These are phyloP conservation scores for Saccharomycopsis sp. DNA, from an alignment of 805 yeast species.

Conservation along the genomic window DNA sequence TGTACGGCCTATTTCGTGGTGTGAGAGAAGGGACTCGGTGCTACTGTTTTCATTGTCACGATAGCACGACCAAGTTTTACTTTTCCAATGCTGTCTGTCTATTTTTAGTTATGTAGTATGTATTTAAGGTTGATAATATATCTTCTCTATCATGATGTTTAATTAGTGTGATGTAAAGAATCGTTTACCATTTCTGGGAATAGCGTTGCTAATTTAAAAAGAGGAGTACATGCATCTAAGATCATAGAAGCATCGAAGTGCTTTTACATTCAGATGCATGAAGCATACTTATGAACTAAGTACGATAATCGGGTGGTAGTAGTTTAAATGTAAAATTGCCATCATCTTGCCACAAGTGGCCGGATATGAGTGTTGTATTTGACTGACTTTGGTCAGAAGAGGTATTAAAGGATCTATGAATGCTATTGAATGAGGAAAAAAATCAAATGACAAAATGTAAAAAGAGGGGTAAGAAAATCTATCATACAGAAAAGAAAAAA, in stretches of 20 bases:
- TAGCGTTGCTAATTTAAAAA: background rate
- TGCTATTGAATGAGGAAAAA: background rate
- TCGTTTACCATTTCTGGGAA: background rate
- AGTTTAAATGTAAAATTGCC: background rate
- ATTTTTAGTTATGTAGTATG: background rate
- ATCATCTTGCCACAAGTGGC: background rate
- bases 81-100: background rate
- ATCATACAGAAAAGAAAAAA: conserved; percentile 1
- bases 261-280: background rate
- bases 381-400: background rate
- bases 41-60: no score
- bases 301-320: no score
- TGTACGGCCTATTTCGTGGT: no score
- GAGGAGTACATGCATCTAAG: background rate
- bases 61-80: no score
- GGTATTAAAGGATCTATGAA: background rate
- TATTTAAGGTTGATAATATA: background rate
- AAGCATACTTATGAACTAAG: no score
- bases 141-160: background rate
- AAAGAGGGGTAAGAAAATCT: background rate
- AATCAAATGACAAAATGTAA: conserved; percentile 1
- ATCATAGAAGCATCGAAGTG: background rate
- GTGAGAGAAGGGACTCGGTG: no score
- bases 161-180: background rate
- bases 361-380: background rate